Conservation (phyloP, 208 protist genomes). For the Trypanosoma mega region DNA sequence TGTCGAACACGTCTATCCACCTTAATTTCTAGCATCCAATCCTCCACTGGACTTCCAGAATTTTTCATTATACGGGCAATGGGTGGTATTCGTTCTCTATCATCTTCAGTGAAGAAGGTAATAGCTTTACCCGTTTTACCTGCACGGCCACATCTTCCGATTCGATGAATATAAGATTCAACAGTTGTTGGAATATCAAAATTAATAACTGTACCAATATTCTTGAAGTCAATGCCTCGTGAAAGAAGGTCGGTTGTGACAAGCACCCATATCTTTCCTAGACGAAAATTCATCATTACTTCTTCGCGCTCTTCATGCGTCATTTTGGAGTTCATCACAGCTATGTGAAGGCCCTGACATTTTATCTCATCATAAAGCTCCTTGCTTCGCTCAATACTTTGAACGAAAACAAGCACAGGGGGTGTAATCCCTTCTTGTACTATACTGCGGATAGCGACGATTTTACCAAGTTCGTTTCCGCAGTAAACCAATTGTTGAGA, state of each 20-base stretch:
- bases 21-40: constrained; percentile 95
- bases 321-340: constrained; percentile 91
- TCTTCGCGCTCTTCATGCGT: constrained; percentile 89
- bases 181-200: constrained; percentile 97
- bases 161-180: constrained; percentile 96
- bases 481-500: constrained; percentile 94
- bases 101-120: constrained; percentile 97
- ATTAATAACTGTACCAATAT: constrained; percentile 97
- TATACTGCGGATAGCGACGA: constrained; percentile 95
- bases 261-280: constrained; percentile 96
- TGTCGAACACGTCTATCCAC: constrained; percentile 52
- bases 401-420: constrained; percentile 97
- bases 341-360: constrained; percentile 81
- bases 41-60: constrained; percentile 91
- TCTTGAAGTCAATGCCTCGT: constrained; percentile 98
- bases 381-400: constrained; percentile 96
- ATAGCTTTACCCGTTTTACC: constrained; percentile 90
- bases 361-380: constrained; percentile 96
- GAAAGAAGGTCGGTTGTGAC: constrained; percentile 97
- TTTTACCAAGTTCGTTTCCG: constrained; percentile 96
- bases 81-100: constrained; percentile 84
- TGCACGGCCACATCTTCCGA: constrained; percentile 92
- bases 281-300: constrained; percentile 94
- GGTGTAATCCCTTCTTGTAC: constrained; percentile 92
- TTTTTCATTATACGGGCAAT: constrained; percentile 92